Evolutionary conservation across 805 yeast species (phyloP).

Genomic region (Pichia pseudocactophila): DNA sequence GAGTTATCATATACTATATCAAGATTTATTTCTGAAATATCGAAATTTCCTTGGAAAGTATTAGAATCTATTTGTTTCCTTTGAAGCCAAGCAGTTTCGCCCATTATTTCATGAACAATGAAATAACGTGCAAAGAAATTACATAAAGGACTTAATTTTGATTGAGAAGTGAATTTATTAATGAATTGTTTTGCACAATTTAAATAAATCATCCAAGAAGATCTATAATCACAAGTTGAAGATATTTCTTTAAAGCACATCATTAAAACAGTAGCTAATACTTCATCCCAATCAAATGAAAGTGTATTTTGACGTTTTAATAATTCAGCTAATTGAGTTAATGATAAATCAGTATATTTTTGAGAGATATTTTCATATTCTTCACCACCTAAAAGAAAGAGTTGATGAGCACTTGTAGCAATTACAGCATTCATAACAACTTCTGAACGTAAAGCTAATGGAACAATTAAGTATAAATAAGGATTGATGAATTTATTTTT

Average conservation of each 20-base stretch:
- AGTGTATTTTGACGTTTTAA: constrained; percentile 20
- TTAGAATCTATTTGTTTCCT: constrained; percentile 10
- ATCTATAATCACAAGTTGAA: constrained; percentile 30
- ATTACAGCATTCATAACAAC: constrained; percentile 29
- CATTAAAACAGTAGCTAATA: constrained; percentile 32
- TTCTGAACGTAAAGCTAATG: constrained; percentile 28
- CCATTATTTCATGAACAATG: constrained; percentile 36
- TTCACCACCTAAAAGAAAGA: constrained; percentile 24
- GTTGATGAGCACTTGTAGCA: constrained; percentile 31
- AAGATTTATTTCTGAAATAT: neutral
- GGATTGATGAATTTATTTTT: constrained; percentile 22
- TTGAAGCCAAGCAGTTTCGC: constrained; percentile 33
- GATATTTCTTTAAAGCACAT: constrained; percentile 35
- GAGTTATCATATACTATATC: no score
- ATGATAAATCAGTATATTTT: constrained; percentile 22
- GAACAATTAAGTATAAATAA: constrained; percentile 30
- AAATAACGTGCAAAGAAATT: constrained; percentile 32
- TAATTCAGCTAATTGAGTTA: constrained; percentile 26
- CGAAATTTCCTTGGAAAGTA: neutral
- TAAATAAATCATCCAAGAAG: constrained; percentile 31
- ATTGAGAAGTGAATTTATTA: constrained; percentile 20
- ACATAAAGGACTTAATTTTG: constrained; percentile 26
- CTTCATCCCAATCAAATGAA: constrained; percentile 31
- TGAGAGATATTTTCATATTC: constrained; percentile 23
- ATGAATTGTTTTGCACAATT: constrained; percentile 32